Base-by-base conservation (phyloP, 169 alveolate species). In the Cryptosporidium ubiquitum region DNA sequence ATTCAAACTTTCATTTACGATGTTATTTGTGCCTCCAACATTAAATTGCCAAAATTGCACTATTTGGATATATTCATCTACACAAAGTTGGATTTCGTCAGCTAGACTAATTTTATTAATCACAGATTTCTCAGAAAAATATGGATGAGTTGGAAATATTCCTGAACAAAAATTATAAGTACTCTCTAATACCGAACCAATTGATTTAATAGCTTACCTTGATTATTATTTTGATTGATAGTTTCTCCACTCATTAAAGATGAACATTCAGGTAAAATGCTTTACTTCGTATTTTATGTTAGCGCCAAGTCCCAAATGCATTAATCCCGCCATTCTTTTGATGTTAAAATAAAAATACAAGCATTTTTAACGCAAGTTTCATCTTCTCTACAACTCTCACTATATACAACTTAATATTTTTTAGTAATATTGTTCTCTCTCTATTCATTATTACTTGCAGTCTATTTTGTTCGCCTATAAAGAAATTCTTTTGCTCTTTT, bases 141-240 rank as follows among this genome's bases (percentile, higher is more conserved):
- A 79, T 44, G 89, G 89, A 64, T 79, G 89, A 29, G 29, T 23
- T 16, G 89, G 89, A 79, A 58, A 79, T 18, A 79, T 31, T 23
- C 61, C 85, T 71, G 4, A 42, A 44, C 47, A 71, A 12, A 71
- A 44, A 71, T 26, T 31, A 4, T 16, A 33, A 64, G 20, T 35
- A 23, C n/a, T n/a, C n/a, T 55, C 14, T 55, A 55, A 55, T 5
- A 20, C 18, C 7, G 23, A 64, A 16, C 49, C 7, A 33, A n/a
- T 9, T 37, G 2, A 7, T 5, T 31, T 23, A 64, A 55, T 5
- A 23, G n/a, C 71, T 64, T 37, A 64, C 71, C 71, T 64, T 37
- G 42, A 12, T 12, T 64, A 23, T 33, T 7, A 33, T 64, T n/a
- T 18, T 64, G 71, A 18, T 14, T 35, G 10, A 1, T 64, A n/a